Conservation (phyloP, 371 early-diverging fungal genomes). For the Rhizomucor pusillus region DNA sequence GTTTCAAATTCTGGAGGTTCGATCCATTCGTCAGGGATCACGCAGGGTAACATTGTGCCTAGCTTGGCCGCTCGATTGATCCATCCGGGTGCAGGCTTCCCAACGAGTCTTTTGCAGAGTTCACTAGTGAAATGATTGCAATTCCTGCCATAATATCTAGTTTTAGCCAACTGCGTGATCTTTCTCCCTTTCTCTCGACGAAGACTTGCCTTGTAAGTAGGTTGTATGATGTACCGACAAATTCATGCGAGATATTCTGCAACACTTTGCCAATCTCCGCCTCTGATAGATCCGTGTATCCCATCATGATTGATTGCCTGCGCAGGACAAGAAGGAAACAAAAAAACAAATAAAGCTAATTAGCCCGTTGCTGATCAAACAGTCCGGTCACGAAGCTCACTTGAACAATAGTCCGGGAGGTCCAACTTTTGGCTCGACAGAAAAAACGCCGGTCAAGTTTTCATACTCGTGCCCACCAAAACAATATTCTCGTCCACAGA, state of each 20-base stretch:
- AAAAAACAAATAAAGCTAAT: background rate
- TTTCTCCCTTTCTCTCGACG: background rate
- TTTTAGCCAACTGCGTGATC: too few relatives aligned
- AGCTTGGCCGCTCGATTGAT: slow-evolving; percentile 67
- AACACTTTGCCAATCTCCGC: slow-evolving; percentile 49
- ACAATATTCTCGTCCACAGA: slow-evolving; percentile 60
- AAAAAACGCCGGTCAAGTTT: slow-evolving; percentile 62
- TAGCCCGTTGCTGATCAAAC: background rate
- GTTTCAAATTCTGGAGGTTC: slow-evolving; percentile 56
- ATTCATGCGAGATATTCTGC: slow-evolving; percentile 53
- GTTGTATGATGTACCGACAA: slow-evolving; percentile 55
- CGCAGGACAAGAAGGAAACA: background rate
- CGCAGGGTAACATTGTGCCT: slow-evolving; percentile 67
- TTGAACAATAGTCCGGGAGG: slow-evolving; percentile 61
- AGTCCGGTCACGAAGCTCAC: slow-evolving; percentile 23
- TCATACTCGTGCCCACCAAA: slow-evolving; percentile 65
- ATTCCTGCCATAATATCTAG: slow-evolving; percentile 38
- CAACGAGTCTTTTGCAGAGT: slow-evolving; percentile 48
- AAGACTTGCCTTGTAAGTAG: slow-evolving; percentile 53
- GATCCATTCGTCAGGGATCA: slow-evolving; percentile 65
- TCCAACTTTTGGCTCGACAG: slow-evolving; percentile 54
- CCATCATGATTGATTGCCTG: slow-evolving; percentile 61
- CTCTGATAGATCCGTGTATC: slow-evolving; percentile 46
- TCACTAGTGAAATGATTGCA: slow-evolving; percentile 69
- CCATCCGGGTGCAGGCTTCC: slow-evolving; percentile 62